A percentile compares a stretch with the other conserved stretches of the same genome.
Evolutionary conservation across 371 early-diverging fungal species (phyloP).

Genomic region (Mortierella sp.): DNA sequence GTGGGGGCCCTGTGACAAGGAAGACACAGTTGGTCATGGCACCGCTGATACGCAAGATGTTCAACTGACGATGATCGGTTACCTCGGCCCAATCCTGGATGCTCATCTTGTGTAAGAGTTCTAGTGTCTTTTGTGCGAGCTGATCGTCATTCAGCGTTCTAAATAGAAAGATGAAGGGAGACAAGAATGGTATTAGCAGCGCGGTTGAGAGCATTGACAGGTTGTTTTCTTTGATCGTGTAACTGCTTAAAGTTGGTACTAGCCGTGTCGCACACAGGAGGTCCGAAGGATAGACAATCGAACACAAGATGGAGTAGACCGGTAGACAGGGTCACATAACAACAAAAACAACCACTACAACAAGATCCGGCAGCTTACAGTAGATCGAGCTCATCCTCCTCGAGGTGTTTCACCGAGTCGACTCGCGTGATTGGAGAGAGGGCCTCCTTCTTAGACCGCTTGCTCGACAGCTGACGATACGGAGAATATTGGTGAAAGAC

Average conservation of each 20-base stretch:
- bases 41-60: slow-evolving; percentile 76
- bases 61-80: slow-evolving; percentile 46
- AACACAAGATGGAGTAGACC: too few species aligned
- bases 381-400: slow-evolving; percentile 41
- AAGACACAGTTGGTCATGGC: slow-evolving; percentile 92
- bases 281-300: too few species aligned
- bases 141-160: slow-evolving; percentile 32
- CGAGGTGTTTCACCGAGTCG: slow-evolving; percentile 26
- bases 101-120: slow-evolving; percentile 40
- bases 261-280: too few species aligned
- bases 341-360: background rate
- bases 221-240: too few species aligned
- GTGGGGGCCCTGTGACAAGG: slow-evolving; percentile 65
- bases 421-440: slow-evolving; percentile 29
- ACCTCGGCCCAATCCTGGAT: slow-evolving; percentile 57
- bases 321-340: too few species aligned
- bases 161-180: background rate
- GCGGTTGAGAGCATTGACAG: too few species aligned
- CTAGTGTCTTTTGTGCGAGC: slow-evolving; percentile 28
- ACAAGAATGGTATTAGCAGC: too few species aligned
- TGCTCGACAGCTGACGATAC: slow-evolving; percentile 43
- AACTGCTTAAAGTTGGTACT: too few species aligned
- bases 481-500: slow-evolving; percentile 54
- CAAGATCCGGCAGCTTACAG: slow-evolving; percentile 24
- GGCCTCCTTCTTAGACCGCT: slow-evolving; percentile 30